Percentiles rank a stretch among this genome's conserved stretches.
phyloP scores from a whole-genome alignment of 441 rosid species.

The Oxalis stricta region DNA sequence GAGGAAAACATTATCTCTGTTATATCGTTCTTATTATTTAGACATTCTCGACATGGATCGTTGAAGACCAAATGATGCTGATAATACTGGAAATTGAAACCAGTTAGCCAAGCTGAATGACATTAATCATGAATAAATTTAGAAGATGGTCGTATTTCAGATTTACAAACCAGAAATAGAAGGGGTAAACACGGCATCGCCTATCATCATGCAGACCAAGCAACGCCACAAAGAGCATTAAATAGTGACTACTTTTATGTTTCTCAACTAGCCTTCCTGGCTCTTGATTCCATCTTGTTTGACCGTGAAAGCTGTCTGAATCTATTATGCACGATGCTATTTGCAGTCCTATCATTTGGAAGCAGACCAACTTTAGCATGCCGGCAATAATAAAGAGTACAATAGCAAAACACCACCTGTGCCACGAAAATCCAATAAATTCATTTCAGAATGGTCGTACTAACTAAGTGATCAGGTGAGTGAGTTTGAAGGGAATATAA shows the following conservation, averaged over 20 bases:
- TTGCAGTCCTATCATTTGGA: slow-evolving; percentile 22
- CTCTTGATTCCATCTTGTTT: slow-evolving; percentile 26
- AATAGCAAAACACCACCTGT: slow-evolving; percentile 59
- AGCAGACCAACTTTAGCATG: slow-evolving; percentile 48
- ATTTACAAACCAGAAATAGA: slow-evolving; percentile 40
- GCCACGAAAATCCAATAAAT: no score
- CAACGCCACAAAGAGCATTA: slow-evolving; percentile 37
- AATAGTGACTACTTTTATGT: slow-evolving; percentile 28
- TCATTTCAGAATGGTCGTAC: no score
- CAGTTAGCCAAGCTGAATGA: not conserved
- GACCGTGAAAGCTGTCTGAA: slow-evolving; percentile 15
- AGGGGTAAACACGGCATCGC: slow-evolving; percentile 46
- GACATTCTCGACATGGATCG: slow-evolving; percentile 22
- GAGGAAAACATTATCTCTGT: no score
- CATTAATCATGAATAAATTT: not conserved
- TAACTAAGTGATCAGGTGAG: no score
- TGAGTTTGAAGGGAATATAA: not conserved
- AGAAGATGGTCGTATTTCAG: not conserved
- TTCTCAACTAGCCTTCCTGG: slow-evolving; percentile 29
- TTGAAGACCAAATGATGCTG: slow-evolving; percentile 40
- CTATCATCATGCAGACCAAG: slow-evolving; percentile 55
- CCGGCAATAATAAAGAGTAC: slow-evolving; percentile 49
- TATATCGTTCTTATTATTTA: slow-evolving; percentile 23
- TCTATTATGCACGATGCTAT: slow-evolving; percentile 17
- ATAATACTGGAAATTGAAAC: slow-evolving; percentile 24